phyloP scores from a whole-genome alignment of 1,284 basidiomycete species.

The Crepidotus sp. region DNA sequence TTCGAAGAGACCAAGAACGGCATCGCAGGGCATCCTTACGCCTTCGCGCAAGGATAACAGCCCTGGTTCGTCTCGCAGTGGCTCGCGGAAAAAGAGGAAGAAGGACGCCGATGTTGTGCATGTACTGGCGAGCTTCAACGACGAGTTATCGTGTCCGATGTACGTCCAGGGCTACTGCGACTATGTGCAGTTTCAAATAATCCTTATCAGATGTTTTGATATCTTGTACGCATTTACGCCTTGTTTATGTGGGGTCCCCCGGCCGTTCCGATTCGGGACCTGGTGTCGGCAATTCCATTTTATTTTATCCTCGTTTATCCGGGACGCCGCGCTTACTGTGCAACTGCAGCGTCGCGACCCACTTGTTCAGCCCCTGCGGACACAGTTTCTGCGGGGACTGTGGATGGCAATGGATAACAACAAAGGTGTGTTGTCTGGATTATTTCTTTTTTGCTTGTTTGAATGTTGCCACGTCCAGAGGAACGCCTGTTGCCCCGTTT shows the following conservation, averaged over 20 bases:
- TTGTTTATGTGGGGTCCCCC: too few species aligned
- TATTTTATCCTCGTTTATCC: too few species aligned
- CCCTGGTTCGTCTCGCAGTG: neutral
- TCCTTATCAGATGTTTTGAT: constrained; percentile 40
- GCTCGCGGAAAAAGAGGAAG: constrained; percentile 3
- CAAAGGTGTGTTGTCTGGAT: constrained; percentile 28
- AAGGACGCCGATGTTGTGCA: neutral
- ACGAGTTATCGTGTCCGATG: constrained; percentile 51
- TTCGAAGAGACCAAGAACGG: neutral
- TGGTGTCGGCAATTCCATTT: too few species aligned
- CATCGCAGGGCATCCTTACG: neutral
- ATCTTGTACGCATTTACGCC: constrained; percentile 44
- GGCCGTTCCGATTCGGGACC: too few species aligned
- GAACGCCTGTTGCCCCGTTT: constrained; percentile 37
- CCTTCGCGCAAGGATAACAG: constrained; percentile 4
- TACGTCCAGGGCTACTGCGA: constrained; percentile 26
- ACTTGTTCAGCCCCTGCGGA: constrained; percentile 47
- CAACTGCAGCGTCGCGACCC: constrained; percentile 38
- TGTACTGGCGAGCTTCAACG: constrained; percentile 33
- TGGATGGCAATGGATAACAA: constrained; percentile 38
- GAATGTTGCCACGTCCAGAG: constrained; percentile 23
- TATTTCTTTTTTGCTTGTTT: neutral
- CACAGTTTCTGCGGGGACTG: constrained; percentile 50
- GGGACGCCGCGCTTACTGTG: neutral
- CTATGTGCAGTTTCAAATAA: constrained; percentile 11